Base-by-base conservation (phyloP, 352 stramenopile genomes). In the Globisporangium spinosum region DNA sequence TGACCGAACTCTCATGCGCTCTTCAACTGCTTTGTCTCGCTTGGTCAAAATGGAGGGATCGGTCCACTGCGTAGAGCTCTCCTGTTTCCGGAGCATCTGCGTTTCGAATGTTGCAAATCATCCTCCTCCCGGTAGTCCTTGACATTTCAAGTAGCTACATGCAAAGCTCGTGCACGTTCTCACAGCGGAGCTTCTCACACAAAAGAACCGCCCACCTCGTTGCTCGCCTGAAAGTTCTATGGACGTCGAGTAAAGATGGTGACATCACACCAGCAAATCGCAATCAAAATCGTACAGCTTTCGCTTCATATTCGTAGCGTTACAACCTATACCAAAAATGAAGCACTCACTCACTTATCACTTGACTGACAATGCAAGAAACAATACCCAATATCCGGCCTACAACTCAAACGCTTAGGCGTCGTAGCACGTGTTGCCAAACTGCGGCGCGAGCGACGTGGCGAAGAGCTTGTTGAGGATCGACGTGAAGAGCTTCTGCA, bases 381-480 rank as follows among this genome's bases (percentile, higher is more conserved):
- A 47, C 40, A n/a, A 47, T 20, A 47, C n/a, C 15, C 7, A 32
- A 32, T 7, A 32, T 0, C 29, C 29, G 4, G 29, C 29, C 29
- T 29, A 58, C 51, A 17, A 43, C 35, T 15, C 12, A 15, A 43
- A 15, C 35, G 15, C 54, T 58, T 58, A 58, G 1, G 25, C 25
- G 25, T 67, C 62, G 51, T 53, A 62, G 49, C 64, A 69, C 54
- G 53, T 45, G 54, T 40, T 57, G 51, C 64, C 64, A 27, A 69
- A 69, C 17, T 65, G 32, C 51, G 47, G 23, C 3, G 45, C 64
- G 64, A 69, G 38, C 13, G 51, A 23, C 15, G 27, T 45, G 1
- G 62, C 22, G 22, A 69, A n/a, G 22, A 69, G 29, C 3, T 64
- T 65, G 64, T 69, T 69, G 54, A 66, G 20, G 22, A 69, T 22